These are phyloP conservation scores for Pholiota adiposa DNA, from an alignment of 1,284 basidiomycete species.

Conservation along the genomic window DNA sequence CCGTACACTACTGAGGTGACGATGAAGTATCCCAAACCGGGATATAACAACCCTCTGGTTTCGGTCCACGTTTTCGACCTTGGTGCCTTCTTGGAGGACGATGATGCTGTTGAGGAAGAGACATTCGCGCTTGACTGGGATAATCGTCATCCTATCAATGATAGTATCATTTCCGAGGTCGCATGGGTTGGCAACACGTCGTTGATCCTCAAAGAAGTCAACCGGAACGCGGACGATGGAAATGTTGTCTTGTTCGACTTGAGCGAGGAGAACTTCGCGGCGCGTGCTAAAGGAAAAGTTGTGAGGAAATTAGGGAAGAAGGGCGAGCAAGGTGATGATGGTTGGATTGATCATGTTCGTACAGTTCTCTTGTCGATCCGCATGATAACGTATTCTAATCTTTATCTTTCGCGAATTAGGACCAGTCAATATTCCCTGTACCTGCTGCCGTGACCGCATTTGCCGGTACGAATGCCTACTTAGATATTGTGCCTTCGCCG, in stretches of 20 bases:
- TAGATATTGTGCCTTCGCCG: constrained; percentile 83
- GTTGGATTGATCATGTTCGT: constrained; percentile 87
- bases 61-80: constrained; percentile 86
- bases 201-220: constrained; percentile 88
- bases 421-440: constrained; percentile 65
- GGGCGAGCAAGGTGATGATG: constrained; percentile 87
- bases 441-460: constrained; percentile 43
- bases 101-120: constrained; percentile 39
- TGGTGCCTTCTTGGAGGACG: constrained; percentile 44
- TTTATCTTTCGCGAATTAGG: constrained; percentile 37
- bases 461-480: constrained; percentile 62
- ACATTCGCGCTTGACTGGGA: constrained; percentile 71
- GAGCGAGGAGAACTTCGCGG: constrained; percentile 24
- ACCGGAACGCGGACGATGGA: constrained; percentile 80
- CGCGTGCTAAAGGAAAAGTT: constrained; percentile 50
- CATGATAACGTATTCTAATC: background rate
- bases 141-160: constrained; percentile 56
- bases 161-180: constrained; percentile 83
- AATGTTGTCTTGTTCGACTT: constrained; percentile 80
- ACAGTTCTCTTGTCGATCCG: constrained; percentile 8
- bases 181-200: constrained; percentile 82
- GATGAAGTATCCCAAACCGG: constrained; percentile 94
- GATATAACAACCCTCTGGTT: constrained; percentile 88
- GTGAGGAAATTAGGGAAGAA: constrained; percentile 78
- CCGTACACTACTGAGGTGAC: constrained; percentile 80